These are phyloP conservation scores for Pochonia chlamydosporia DNA, from an alignment of 2,329 filamentous ascomycete species.

Conservation along the genomic window DNA sequence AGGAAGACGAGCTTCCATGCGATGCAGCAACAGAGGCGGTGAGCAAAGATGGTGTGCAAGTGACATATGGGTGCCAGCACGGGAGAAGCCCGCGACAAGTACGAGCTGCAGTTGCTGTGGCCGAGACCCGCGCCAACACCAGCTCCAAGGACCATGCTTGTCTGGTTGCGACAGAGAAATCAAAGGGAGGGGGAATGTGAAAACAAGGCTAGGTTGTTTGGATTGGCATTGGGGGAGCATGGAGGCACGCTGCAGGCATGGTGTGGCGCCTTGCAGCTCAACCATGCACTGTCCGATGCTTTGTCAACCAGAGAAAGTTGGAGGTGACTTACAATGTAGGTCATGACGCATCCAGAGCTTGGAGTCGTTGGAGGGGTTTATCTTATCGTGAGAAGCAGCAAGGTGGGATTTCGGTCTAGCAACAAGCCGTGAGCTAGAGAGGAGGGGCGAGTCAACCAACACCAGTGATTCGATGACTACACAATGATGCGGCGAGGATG, in stretches of 20 bases:
- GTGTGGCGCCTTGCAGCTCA: constrained; percentile 12
- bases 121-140: constrained; percentile 6
- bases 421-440: constrained; percentile 3
- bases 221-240: constrained; percentile 1
- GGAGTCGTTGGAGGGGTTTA: constrained; percentile 15
- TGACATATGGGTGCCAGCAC: constrained; percentile 4
- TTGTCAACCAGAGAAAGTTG: not conserved
- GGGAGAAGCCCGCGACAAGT: not conserved
- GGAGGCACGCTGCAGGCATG: constrained; percentile 4
- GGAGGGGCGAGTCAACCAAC: not conserved
- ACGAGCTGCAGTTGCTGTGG: not conserved
- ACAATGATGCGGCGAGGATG: constrained; percentile 3
- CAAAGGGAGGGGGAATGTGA: constrained; percentile 1
- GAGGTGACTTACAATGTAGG: constrained; percentile 34
- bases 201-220: constrained; percentile 6
- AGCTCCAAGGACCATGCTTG: constrained; percentile 1
- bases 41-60: constrained; percentile 10
- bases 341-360: constrained; percentile 29
- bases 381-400: constrained; percentile 10
- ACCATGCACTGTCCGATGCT: constrained; percentile 14
- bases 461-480: constrained; percentile 3
- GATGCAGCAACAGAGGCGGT: constrained; percentile 8
- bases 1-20: constrained; percentile 1
- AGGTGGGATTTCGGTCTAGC: constrained; percentile 7
- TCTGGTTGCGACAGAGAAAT: constrained; percentile 1